Evolutionary conservation across 129 eudicot species (phyloP).

Genomic region (Helianthus annuus): HanXRQr2.0-SUNRISE NC_035448.2:52952349-52952848

Average conservation of each 20-base stretch:
- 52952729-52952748: neutral
- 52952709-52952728: neutral
- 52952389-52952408: no score
- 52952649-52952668: neutral
- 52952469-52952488: no score
- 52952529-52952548: conserved; percentile 17
- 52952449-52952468: no score
- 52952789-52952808: conserved; percentile 61
- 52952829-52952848: conserved; percentile 65
- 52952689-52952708: neutral
- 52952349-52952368: no score
- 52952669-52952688: neutral
- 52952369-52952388: no score
- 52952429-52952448: no score
- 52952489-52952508: neutral
- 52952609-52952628: neutral
- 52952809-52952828: conserved; percentile 72
- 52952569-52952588: no score
- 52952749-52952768: neutral
- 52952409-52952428: no score
- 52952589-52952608: no score
- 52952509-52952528: neutral
- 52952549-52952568: conserved; percentile 2
- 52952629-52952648: neutral
- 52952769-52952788: conserved; percentile 76